Evolutionary conservation across 2,329 filamentous ascomycete genomes (phyloP), one percentile per base, ranked within the genome.

Genomic region (Thermothelomyces thermophilus): DNA sequence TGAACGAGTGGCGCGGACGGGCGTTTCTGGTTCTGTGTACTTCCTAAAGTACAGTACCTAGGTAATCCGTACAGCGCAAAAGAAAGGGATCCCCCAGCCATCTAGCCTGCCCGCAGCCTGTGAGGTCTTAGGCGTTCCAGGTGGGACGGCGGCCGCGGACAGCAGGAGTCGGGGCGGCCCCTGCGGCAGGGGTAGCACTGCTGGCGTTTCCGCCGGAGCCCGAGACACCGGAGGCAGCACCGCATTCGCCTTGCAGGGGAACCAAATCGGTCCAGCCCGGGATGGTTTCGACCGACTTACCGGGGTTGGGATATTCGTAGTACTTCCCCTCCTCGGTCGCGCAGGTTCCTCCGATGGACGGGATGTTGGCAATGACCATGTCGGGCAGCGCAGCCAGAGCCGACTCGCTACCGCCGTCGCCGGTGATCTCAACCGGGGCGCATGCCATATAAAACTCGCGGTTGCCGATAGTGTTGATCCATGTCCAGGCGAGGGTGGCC

Each of bases 401-500:
- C 1, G 72, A 66, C 49, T 80, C 60, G 37, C 68, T 66, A 46
- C 77, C 77, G 0, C 68, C 69, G 0, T 55, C 57, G 8, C 79
- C 79, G 0, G 79, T 79, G 20, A 97, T 74, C 0, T 74, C 77
- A 41, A 95, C 67, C 0, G 87, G 81, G 0, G 86, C 88, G 60
- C 91, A 98, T 76, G 95, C 94, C 90, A 95, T 95, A 76, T 97
- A 96, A 77, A 95, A 89, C 65, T 97, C 93, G 1, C 90, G 84
- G 72, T 95, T 95, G 2, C 93, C 93, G 9, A 95, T 63, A 52
- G 85, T 86, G 73, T 97, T 97, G 69, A 95, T 82, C 93, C 93
- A 97, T 0, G 89, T 89, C 90, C 90, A 97, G 0, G 88, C 88
- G 5, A 97, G 74, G 0, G 83, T 87, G 22, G 86, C 90, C 35